Percentiles rank a stretch among this genome's conserved stretches.
These are phyloP conservation scores for Kuraishia molischiana DNA, from an alignment of 805 yeast species.

Conservation along the genomic window DNA sequence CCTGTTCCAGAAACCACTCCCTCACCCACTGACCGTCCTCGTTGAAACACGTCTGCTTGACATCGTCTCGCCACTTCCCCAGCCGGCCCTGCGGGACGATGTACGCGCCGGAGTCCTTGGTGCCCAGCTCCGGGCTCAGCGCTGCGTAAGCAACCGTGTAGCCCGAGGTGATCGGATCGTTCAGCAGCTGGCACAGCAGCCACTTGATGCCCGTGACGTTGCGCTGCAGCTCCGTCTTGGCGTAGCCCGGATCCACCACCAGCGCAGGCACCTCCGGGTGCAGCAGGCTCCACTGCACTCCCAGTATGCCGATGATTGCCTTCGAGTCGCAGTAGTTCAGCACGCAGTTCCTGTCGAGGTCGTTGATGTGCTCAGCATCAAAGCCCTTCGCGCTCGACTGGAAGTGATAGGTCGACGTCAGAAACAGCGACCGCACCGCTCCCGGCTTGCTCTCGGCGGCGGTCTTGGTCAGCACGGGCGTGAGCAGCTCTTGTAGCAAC, in stretches of 20 bases:
- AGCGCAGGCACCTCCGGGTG: conserved; percentile 4
- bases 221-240: not conserved
- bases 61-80: conserved; percentile 9
- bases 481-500: conserved; percentile 28
- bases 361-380: conserved; percentile 4
- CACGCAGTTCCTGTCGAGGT: not conserved
- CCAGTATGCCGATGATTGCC: conserved; percentile 3
- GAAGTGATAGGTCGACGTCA: conserved; percentile 16
- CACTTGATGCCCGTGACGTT: not conserved
- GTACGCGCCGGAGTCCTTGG: conserved; percentile 18
- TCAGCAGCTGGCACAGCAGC: not conserved
- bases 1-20: not conserved
- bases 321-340: conserved; percentile 1
- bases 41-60: not conserved
- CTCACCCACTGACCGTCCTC: not conserved
- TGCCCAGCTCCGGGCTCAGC: conserved; percentile 20
- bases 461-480: conserved; percentile 25
- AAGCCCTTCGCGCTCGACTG: conserved; percentile 12
- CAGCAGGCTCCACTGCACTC: conserved; percentile 3
- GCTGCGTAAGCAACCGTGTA: conserved; percentile 27
- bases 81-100: conserved; percentile 24
- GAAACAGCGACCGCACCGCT: conserved; percentile 35
- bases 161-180: conserved; percentile 11
- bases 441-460: conserved; percentile 21
- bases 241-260: conserved; percentile 5